Evolutionary conservation across 192 early-diverging fungal species (phyloP), one percentile per base, ranked within the genome.

Genomic region (Coemansia sp.): DNA sequence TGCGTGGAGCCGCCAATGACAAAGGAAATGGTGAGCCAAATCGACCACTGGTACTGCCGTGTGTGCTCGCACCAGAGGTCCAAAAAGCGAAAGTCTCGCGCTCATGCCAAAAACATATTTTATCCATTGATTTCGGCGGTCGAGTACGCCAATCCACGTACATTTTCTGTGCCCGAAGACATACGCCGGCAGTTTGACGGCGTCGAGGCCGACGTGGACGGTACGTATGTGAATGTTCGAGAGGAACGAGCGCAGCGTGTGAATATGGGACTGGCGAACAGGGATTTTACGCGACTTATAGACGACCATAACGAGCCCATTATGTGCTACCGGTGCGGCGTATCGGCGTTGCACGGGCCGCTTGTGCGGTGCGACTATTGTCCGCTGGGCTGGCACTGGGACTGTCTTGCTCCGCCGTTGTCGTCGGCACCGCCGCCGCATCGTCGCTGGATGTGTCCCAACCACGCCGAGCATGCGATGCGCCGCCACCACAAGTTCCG

Each of bases 391-490:
- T 81, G 78, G 78, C 78, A 81, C 60, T 75, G 72, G 73, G 78
- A 81, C 64, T 81, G 78, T 48, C 55, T 81, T n/a, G 70, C 69
- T 51, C 78, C 73, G 55, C 78, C 78, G 56, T 65, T 81, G 7
- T 72, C 69, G 5, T 72, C 66, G 1, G 66, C 73, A 28, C 78
- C 78, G 31, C 73, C 70, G 44, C 52, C 72, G 19, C 70, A 60
- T 37, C 64, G 65, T 34, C 62, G 65, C 34, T 81, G 78, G 78
- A 81, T 81, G 78, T 81, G 78, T 42, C 78, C 78, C 14, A 75
- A 75, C 51, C 78, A 81, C 54, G 78, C 74, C 12, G 78, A 81
- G 42, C 78, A 81, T 21, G 73, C 66, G 7, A 55, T 75, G 65
- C 54, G 36, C 19, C 69, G 73, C 42, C 66, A 69, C 48, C 68